phyloP scores from a whole-genome alignment of 2,329 filamentous ascomycete species.

The Ceratocystis colombiana region DNA sequence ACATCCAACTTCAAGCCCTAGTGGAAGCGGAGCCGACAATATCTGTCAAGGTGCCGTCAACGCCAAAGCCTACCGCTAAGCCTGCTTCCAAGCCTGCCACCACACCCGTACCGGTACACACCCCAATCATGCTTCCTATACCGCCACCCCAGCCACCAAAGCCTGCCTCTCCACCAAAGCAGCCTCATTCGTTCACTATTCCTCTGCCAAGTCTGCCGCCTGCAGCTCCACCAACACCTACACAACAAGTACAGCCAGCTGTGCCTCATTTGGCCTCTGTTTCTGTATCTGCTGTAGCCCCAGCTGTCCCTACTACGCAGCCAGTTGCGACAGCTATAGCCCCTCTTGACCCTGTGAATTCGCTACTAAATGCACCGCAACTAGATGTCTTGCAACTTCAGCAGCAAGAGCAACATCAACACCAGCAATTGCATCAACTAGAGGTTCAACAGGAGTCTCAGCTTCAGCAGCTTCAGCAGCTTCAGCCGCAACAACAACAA shows the following conservation, averaged over 20 bases:
- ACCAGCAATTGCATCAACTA: constrained; percentile 13
- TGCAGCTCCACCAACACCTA: constrained; percentile 3
- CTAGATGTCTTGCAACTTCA: constrained; percentile 20
- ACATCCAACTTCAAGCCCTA: constrained; percentile 20
- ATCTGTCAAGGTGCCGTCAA: neutral
- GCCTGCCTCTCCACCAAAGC: constrained; percentile 6
- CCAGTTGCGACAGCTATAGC: neutral
- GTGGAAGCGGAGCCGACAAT: constrained; percentile 20
- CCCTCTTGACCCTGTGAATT: constrained; percentile 22
- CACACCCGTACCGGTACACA: neutral
- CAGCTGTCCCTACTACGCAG: neutral
- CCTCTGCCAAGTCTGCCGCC: constrained; percentile 19
- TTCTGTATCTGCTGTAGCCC: constrained; percentile 10
- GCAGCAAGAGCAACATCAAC: constrained; percentile 22
- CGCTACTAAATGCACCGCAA: constrained; percentile 12
- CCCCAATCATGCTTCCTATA: neutral
- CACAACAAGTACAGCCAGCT: neutral
- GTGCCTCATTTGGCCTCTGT: constrained; percentile 1
- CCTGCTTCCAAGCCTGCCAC: constrained; percentile 2
- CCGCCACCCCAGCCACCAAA: constrained; percentile 15
- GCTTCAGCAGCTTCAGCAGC: constrained; percentile 15
- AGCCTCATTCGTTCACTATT: constrained; percentile 21
- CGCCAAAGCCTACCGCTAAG: neutral
- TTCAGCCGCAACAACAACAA: constrained; percentile 19
- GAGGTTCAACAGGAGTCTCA: constrained; percentile 7